Conservation (phyloP, 371 early-diverging fungal genomes). For the Mortierella polycephala region DNA sequence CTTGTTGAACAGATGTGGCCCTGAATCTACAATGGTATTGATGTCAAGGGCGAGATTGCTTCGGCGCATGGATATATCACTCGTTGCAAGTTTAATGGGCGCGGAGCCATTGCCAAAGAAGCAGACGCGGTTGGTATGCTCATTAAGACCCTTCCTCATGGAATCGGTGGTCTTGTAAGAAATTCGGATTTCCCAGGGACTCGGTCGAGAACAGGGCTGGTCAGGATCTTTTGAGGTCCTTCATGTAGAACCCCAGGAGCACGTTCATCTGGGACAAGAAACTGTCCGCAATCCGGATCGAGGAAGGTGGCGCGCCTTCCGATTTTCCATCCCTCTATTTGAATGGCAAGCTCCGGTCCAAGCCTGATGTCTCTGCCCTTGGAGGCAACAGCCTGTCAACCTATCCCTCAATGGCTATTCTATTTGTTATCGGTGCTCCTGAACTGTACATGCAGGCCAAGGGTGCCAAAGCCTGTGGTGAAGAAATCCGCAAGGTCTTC, state of each 20-base stretch:
- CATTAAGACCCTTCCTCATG: conserved; percentile 57
- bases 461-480: conserved; percentile 11
- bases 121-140: conserved; percentile 73
- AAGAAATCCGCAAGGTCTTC: conserved; percentile 39
- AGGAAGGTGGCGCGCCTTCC: conserved; percentile 58
- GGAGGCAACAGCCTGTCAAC: conserved; percentile 80
- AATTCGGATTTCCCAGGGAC: conserved; percentile 36
- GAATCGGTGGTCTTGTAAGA: conserved; percentile 38
- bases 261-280: conserved; percentile 5
- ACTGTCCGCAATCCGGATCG: conserved; percentile 23
- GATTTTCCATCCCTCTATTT: conserved; percentile 70
- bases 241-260: conserved; percentile 1
- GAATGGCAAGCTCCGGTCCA: conserved; percentile 69
- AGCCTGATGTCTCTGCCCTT: conserved; percentile 76
- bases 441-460: conserved; percentile 64
- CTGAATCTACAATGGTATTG: conserved; percentile 18
- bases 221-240: conserved; percentile 8
- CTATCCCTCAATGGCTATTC: conserved; percentile 65
- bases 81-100: conserved; percentile 58
- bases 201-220: conserved; percentile 56
- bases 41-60: conserved; percentile 60
- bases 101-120: conserved; percentile 59
- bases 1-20: conserved; percentile 61
- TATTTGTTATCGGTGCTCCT: conserved; percentile 67
- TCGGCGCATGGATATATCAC: conserved; percentile 64